Evolutionary conservation across 352 stramenopile genomes (phyloP).

Genomic region (Pythium phragmitis): DNA sequence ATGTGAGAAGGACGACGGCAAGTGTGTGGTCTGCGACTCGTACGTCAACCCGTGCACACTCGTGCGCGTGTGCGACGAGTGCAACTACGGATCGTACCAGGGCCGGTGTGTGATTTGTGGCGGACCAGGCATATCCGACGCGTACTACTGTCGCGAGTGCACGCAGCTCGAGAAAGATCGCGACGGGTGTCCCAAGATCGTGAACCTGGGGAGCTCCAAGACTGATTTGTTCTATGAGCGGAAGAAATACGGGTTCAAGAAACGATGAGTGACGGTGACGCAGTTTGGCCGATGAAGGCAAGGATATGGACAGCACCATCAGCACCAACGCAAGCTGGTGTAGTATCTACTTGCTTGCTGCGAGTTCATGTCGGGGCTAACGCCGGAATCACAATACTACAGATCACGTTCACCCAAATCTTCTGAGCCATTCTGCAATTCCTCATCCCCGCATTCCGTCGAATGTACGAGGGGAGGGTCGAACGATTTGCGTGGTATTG

Average conservation of each 20-base stretch:
- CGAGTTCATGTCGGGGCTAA: too few species aligned
- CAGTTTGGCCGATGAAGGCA: background rate
- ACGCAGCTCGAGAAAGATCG: constrained; percentile 95
- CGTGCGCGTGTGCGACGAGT: constrained; percentile 99
- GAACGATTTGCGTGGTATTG: too few species aligned
- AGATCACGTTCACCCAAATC: background rate
- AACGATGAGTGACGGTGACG: constrained; percentile 46
- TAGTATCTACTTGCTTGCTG: background rate
- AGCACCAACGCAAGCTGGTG: background rate
- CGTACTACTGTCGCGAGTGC: constrained; percentile 99
- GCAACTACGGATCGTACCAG: constrained; percentile 98
- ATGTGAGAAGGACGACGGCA: constrained; percentile 99
- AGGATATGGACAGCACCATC: background rate
- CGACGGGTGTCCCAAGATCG: constrained; percentile 99
- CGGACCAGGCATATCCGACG: constrained; percentile 96
- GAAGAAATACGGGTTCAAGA: constrained; percentile 97
- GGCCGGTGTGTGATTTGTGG: constrained; percentile 98
- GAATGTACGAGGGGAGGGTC: too few species aligned
- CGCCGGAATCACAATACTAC: background rate
- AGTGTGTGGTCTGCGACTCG: constrained; percentile 99
- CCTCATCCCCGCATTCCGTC: too few species aligned
- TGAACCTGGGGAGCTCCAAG: constrained; percentile 96
- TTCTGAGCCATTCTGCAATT: too few species aligned
- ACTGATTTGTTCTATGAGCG: constrained; percentile 99
- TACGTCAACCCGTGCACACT: constrained; percentile 98